A percentile compares a stretch with the other conserved stretches of the same genome.
Evolutionary conservation across 2,329 filamentous ascomycete genomes (phyloP).

Genomic region (Ophiocordyceps robertsii): DNA sequence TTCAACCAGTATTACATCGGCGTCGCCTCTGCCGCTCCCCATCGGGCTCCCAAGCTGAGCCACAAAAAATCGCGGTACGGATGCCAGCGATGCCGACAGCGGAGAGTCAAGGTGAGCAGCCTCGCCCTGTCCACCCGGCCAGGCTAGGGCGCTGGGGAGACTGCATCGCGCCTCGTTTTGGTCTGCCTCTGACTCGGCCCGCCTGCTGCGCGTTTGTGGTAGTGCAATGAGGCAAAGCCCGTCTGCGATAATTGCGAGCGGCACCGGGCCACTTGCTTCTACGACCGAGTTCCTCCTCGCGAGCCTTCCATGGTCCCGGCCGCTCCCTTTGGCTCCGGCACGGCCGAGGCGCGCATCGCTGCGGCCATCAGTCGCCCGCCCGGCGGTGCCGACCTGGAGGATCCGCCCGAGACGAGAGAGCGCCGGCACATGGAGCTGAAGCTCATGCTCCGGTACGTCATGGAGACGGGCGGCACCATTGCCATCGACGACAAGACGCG

Average conservation of each 20-base stretch:
- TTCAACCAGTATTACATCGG: conserved; percentile 5
- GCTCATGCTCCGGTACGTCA: conserved; percentile 8
- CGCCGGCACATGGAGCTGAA: conserved; percentile 6
- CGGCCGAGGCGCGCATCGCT: conserved; percentile 2
- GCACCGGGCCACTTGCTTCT: conserved; percentile 5
- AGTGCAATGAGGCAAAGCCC: conserved; percentile 9
- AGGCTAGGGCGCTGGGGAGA: background rate
- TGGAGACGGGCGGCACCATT: conserved; percentile 3
- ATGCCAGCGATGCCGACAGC: conserved; percentile 8
- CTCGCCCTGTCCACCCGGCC: background rate
- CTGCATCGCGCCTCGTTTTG: background rate
- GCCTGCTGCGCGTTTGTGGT: background rate
- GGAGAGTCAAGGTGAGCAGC: conserved; percentile 6
- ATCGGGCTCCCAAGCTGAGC: conserved; percentile 6
- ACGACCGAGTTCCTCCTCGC: conserved; percentile 5
- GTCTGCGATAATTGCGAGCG: conserved; percentile 7
- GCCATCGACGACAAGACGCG: conserved; percentile 7
- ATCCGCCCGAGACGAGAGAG: conserved; percentile 5
- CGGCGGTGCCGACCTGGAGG: conserved; percentile 1
- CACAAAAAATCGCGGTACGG: conserved; percentile 9
- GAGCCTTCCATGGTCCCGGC: conserved; percentile 1
- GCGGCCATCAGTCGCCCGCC: background rate
- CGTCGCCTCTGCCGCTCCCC: background rate
- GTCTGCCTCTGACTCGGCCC: background rate
- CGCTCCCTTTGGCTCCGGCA: conserved; percentile 2